Base-by-base conservation (phyloP, 352 stramenopile genomes). In the Phytophthora pisi region DNA sequence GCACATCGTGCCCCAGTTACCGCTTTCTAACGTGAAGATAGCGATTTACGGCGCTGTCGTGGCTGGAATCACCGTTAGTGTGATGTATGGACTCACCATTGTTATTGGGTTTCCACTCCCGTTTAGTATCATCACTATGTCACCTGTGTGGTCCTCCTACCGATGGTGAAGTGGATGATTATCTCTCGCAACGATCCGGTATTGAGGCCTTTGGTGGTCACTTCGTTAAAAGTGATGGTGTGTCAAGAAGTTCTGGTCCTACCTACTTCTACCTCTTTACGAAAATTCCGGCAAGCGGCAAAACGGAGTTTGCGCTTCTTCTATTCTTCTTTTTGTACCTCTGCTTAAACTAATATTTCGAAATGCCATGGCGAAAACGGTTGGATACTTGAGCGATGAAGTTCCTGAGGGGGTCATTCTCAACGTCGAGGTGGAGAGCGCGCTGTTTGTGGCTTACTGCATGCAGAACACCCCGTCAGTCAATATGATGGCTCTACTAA, bases 391-490 rank as follows among this genome's bases (percentile, higher is more conserved):
- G 42, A 23, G 24, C 42, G 42, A 49, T 11, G 42, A 49, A 10
- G 13, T 49, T 11, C 42, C 42, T 2, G n/a, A 49, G 18, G n/a
- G 24, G 10, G 16, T 49, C 4, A 49, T 49, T 15, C 42, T 46
- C 38, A 46, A 46, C 16, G 38, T 46, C n/a, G 38, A 46, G 20
- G 38, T 46, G 38, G n/a, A 18, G 9, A 46, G 38, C 10, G 38
- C 15, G n/a, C 38, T 46, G 38, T 46, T 46, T 20, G 38, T 46
- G 38, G 38, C 15, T 3, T 46, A 20, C 38, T 46, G 38, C 15
- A 46, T 46, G 38, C 38, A 46, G 16, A 46, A 46, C 38, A 54
- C 72, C 5, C 64, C 45, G 1, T 78, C 68, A 34, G 23, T 71
- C 15, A 34, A 30, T 1, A 78, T 50, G 15, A 51, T 18, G 43